Evolutionary conservation across 2,329 filamentous ascomycete genomes (phyloP).

Genomic region (Fusarium illudens): DNA sequence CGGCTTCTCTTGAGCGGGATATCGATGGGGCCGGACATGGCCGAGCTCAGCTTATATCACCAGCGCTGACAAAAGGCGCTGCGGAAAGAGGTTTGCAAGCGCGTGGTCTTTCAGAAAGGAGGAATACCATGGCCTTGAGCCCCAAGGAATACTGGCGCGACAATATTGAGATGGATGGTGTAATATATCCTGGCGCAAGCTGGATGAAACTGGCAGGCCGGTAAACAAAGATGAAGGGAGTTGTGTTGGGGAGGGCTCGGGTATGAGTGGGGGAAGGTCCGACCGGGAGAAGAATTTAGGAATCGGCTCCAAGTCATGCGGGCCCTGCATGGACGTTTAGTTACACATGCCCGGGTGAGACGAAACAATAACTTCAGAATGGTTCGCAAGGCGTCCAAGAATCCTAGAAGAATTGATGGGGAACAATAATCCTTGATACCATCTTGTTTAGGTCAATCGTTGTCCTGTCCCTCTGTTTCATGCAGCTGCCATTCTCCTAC

Average conservation of each 20-base stretch:
- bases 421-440: background rate
- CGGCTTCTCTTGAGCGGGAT: slow-evolving; percentile 31
- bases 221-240: background rate
- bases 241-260: background rate
- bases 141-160: background rate
- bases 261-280: background rate
- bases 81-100: background rate
- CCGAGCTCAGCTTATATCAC: background rate
- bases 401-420: background rate
- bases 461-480: background rate
- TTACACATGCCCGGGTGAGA: background rate
- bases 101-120: background rate
- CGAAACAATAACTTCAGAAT: background rate
- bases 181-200: background rate
- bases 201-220: too few relatives aligned
- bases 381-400: background rate
- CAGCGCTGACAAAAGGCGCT: background rate
- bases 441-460: background rate
- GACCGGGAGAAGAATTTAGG: background rate
- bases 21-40: slow-evolving; percentile 39
- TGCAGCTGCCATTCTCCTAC: background rate
- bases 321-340: background rate
- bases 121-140: background rate
- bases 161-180: background rate
- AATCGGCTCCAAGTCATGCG: background rate